These are phyloP conservation scores for Morella rubra DNA, from an alignment of 306 rosid species.

Conservation along the genomic window DNA sequence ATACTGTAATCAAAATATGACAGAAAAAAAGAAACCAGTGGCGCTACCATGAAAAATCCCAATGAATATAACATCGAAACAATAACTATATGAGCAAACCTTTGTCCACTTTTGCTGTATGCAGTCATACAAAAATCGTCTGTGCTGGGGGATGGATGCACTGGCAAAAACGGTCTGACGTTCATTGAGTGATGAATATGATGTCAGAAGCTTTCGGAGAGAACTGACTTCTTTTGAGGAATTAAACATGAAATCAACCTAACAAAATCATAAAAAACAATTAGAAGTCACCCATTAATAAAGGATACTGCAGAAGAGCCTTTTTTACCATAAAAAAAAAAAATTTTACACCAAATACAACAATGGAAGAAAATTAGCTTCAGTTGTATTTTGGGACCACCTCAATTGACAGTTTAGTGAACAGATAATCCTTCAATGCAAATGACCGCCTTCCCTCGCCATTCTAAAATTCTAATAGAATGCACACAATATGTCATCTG, in stretches of 20 bases:
- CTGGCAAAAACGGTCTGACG: constrained; percentile 94
- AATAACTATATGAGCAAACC: constrained; percentile 44
- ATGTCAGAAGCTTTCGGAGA: constrained; percentile 80
- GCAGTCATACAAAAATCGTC: constrained; percentile 72
- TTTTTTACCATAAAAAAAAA: not conserved
- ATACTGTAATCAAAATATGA: constrained; percentile 13
- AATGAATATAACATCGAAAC: constrained; percentile 22
- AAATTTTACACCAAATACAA: not conserved
- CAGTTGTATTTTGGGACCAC: not conserved
- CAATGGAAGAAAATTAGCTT: not conserved
- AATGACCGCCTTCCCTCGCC: not conserved
- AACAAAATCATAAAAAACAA: constrained; percentile 23
- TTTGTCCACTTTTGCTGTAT: constrained; percentile 98
- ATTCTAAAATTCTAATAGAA: not conserved
- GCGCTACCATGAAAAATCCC: constrained; percentile 4
- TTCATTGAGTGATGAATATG: constrained; percentile 62
- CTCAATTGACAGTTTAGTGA: not conserved
- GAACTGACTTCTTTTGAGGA: constrained; percentile 84
- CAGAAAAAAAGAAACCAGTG: not conserved
- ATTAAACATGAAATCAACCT: constrained; percentile 94
- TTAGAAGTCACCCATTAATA: constrained; percentile 14
- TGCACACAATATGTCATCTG: not conserved
- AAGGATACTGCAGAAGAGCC: constrained; percentile 1
- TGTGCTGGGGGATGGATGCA: constrained; percentile 95
- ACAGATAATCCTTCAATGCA: not conserved